Evolutionary conservation across 495 filamentous ascomycete genomes (phyloP), one percentile per base, ranked within the genome.

Genomic region (Amphirosellinia nigrospora): DNA sequence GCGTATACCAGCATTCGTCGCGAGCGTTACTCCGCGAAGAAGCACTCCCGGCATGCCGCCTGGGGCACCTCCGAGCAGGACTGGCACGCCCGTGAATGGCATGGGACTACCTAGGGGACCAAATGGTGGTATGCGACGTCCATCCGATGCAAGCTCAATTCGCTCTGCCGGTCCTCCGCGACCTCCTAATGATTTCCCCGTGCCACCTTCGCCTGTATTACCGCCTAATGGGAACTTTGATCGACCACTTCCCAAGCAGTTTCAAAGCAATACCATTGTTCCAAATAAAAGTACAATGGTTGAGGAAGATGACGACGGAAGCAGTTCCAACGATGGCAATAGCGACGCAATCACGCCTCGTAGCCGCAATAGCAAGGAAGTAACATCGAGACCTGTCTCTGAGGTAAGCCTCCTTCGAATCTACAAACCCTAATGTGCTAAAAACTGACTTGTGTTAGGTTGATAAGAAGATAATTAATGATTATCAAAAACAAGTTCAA

Each of bases 241-340:
- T 19, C 77, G 82, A 19, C 96, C 94, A 1, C 87, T 91, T 52
- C 90, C 93, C 19, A 97, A 96, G 73, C 92, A 93, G 48, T 97
- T 97, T 72, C 95, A 98, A 79, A 94, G 92, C 75, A 98, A 96
- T 74, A 97, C 93, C 0, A 96, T 98, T 70, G 90, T 98, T 30
- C 96, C 96, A 7, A 98, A 97, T 73, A 99, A 98, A 80, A 96
- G 95, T 73, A 98, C 94, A 0, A 94, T 99, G 91, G 92, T 98
- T 19, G 96, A 99, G 78, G 96, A 99, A 79, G 96, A 97, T 71
- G 94, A 96, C 71, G 91, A 94, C 73, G 83, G 81, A 19, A 71
- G 36, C 23, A 72, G 69, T 3, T 78, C 76, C 15, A 78, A 81
- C 4, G 80, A 82, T 16, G 87, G 89, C 23, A 91, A 91, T 66